These are phyloP conservation scores for Canna indica DNA, from an alignment of 176 grass and related monocot genomes.

Conservation along the genomic window DNA sequence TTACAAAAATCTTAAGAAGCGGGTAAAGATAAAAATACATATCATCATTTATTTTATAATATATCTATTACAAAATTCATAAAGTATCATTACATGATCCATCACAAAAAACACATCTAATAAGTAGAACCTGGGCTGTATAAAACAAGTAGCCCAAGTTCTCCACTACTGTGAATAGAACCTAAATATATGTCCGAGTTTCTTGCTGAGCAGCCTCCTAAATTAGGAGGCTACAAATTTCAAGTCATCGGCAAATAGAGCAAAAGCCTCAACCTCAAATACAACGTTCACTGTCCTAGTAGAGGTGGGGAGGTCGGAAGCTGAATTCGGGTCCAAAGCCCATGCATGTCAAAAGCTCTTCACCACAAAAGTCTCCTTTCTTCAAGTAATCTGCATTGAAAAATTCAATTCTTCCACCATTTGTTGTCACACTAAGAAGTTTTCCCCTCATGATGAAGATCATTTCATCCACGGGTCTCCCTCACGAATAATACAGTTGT, in stretches of 20 bases:
- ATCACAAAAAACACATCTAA: no score
- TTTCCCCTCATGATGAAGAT: slow-evolving; percentile 14
- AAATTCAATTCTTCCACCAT: slow-evolving; percentile 9
- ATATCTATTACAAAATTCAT: no score
- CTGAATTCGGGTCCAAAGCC: slow-evolving; percentile 2
- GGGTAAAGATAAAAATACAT: no score
- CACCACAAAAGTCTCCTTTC: slow-evolving; percentile 1
- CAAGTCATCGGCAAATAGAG: not conserved
- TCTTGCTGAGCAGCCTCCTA: slow-evolving; percentile 1
- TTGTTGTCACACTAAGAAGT: not conserved
- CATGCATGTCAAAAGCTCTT: slow-evolving; percentile 6
- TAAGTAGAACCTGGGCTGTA: no score
- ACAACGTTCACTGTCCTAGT: not conserved
- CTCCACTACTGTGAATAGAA: slow-evolving; percentile 11
- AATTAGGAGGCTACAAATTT: slow-evolving; percentile 12
- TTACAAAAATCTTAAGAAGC: no score
- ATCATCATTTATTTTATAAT: no score
- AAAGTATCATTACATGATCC: no score
- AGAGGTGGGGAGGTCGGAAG: not conserved
- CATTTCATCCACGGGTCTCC: slow-evolving; percentile 18
- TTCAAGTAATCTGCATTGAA: slow-evolving; percentile 11
- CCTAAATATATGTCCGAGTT: not conserved
- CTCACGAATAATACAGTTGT: slow-evolving; percentile 3
- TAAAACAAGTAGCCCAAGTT: slow-evolving; percentile 10
- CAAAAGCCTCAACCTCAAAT: slow-evolving; percentile 5